Percentiles rank a stretch among this genome's conserved stretches.
These are phyloP conservation scores for Sequoiadendron giganteum DNA, from an alignment of 75 land plant genomes.

Conservation along the genomic window DNA sequence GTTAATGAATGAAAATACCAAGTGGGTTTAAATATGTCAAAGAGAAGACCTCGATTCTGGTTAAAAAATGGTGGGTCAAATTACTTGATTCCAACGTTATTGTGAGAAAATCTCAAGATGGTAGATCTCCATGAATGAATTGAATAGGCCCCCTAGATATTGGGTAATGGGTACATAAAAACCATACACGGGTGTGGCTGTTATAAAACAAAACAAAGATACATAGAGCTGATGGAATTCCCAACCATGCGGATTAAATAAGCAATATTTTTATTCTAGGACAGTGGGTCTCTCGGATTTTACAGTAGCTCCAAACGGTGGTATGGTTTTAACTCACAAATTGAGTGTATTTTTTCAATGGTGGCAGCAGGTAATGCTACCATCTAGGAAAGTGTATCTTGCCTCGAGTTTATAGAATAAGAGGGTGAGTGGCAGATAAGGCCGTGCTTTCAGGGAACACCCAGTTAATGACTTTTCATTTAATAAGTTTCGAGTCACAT, in stretches of 20 bases:
- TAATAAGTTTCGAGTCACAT: slow-evolving; percentile 9
- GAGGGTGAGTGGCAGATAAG: slow-evolving; percentile 13
- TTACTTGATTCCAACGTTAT: background rate
- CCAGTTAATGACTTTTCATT: background rate
- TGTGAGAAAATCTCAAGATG: slow-evolving; percentile 10
- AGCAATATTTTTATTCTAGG: background rate
- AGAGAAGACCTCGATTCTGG: slow-evolving; percentile 2
- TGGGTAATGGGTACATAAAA: background rate
- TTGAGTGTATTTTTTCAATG: background rate
- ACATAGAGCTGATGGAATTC: background rate
- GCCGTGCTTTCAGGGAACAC: slow-evolving; percentile 13
- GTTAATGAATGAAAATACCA: background rate
- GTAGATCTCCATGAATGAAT: background rate
- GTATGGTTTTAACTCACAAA: slow-evolving; percentile 8
- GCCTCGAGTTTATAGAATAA: slow-evolving; percentile 3
- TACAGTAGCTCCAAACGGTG: slow-evolving; percentile 8
- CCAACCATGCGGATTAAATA: slow-evolving; percentile 1
- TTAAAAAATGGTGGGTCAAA: slow-evolving; percentile 1
- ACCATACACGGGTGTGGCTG: background rate
- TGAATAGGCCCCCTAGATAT: background rate
- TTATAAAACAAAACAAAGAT: slow-evolving; percentile 12
- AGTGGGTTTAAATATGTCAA: slow-evolving; percentile 9
- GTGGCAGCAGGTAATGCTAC: slow-evolving; percentile 4
- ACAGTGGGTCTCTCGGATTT: background rate
- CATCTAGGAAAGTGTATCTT: background rate